Evolutionary conservation across 75 land plant genomes (phyloP).

Genomic region (Sequoiadendron giganteum): DNA sequence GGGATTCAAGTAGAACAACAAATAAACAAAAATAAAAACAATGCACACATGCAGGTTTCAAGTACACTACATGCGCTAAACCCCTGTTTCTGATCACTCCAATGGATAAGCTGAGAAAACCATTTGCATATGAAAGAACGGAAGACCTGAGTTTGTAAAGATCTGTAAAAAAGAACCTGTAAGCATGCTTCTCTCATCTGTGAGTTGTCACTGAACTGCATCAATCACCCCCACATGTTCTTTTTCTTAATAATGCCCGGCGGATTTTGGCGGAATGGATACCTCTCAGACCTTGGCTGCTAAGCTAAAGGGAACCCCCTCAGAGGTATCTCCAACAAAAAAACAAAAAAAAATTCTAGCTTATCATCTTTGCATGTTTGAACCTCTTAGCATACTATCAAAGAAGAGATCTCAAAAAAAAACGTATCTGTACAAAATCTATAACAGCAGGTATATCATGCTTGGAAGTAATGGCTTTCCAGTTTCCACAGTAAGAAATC

Average conservation of each 20-base stretch:
- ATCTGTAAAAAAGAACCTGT: constrained; percentile 61
- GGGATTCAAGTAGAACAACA: not conserved
- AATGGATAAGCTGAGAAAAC: constrained; percentile 49
- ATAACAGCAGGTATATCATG: constrained; percentile 41
- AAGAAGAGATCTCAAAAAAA: not conserved
- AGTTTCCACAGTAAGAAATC: constrained; percentile 38
- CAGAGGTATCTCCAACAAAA: too few species aligned
- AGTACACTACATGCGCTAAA: constrained; percentile 40
- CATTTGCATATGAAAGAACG: constrained; percentile 53
- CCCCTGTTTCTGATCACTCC: constrained; percentile 38
- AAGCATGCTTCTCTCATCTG: constrained; percentile 57
- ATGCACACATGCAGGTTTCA: not conserved
- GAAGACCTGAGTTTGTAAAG: constrained; percentile 68
- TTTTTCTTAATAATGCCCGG: too few species aligned
- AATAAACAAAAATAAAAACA: not conserved
- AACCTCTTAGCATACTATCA: not conserved
- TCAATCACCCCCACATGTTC: not conserved
- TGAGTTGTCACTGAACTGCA: constrained; percentile 34
- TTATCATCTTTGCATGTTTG: not conserved
- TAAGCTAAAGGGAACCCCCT: too few species aligned
- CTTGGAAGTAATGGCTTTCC: constrained; percentile 37
- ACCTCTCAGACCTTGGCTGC: too few species aligned
- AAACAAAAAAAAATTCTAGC: too few species aligned
- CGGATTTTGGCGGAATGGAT: too few species aligned
- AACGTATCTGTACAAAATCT: constrained; percentile 40